Evolutionary conservation across 768 basidiomycete genomes (phyloP).

Genomic region (Podaxis sp.): DNA sequence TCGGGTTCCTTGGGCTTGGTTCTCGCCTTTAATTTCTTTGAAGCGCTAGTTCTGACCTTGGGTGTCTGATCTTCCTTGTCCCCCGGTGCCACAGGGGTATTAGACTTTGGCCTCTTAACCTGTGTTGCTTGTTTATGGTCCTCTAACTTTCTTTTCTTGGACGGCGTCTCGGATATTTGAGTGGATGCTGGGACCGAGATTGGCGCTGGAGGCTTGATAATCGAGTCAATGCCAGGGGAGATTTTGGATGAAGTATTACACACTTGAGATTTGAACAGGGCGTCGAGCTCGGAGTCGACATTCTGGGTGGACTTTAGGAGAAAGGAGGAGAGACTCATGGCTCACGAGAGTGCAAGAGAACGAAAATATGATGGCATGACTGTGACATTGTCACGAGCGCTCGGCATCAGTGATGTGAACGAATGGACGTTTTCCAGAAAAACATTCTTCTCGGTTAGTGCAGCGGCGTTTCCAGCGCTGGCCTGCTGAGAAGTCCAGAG

Average conservation of each 20-base stretch:
- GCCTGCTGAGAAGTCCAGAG: not conserved
- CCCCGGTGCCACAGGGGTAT: slow-evolving; percentile 12
- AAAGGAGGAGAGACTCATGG: slow-evolving; percentile 59
- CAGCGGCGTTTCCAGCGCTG: not conserved
- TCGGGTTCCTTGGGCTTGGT: slow-evolving; percentile 5
- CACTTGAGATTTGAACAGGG: slow-evolving; percentile 58
- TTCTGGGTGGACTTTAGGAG: slow-evolving; percentile 41
- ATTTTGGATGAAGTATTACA: slow-evolving; percentile 24
- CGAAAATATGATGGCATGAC: not conserved
- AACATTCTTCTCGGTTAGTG: not conserved
- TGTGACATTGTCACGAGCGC: not conserved
- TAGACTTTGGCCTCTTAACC: slow-evolving; percentile 28
- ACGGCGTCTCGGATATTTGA: not conserved
- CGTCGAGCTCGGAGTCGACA: slow-evolving; percentile 63
- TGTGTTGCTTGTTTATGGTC: slow-evolving; percentile 17
- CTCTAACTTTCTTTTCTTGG: slow-evolving; percentile 35
- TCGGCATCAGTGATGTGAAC: not conserved
- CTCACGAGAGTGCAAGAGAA: not conserved
- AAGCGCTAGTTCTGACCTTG: not conserved
- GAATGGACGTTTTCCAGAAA: not conserved
- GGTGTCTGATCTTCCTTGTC: not conserved
- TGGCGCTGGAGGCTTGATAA: slow-evolving; percentile 19
- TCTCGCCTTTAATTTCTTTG: slow-evolving; percentile 11
- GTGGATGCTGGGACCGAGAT: not conserved
- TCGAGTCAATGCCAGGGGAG: not conserved